A percentile compares a stretch with the other conserved stretches of the same genome.
phyloP scores from a whole-genome alignment of 2,329 filamentous ascomycete genomes.

The Aspergillus bombycis region DNA sequence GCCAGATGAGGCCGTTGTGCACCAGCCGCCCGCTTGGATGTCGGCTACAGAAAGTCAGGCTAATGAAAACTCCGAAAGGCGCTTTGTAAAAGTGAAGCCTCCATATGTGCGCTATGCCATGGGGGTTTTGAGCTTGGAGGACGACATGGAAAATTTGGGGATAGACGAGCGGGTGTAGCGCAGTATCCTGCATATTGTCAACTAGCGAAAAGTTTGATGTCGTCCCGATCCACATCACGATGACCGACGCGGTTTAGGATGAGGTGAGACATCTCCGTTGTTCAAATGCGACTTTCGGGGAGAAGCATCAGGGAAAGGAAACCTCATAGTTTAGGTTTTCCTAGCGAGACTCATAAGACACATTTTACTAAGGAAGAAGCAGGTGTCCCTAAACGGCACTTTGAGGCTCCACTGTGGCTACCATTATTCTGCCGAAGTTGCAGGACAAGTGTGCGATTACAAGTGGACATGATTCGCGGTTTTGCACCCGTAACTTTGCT shows the following conservation, averaged over 20 bases:
- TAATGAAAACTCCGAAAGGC: conserved; percentile 47
- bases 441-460: background rate
- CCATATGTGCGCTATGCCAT: conserved; percentile 74
- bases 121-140: conserved; percentile 76
- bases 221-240: background rate
- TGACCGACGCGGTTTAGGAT: background rate
- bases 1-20: conserved; percentile 23
- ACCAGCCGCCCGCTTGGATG: conserved; percentile 10
- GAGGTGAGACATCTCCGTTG: background rate
- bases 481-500: background rate
- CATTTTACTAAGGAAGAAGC: background rate
- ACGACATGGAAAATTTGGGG: conserved; percentile 69
- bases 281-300: background rate
- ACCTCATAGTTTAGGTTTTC: background rate
- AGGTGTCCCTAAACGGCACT: background rate
- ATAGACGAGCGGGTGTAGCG: conserved; percentile 43
- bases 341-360: background rate
- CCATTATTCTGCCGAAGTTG: background rate
- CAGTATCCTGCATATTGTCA: background rate
- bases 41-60: conserved; percentile 17
- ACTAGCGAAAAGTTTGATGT: background rate
- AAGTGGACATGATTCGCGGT: conserved; percentile 2
- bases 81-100: conserved; percentile 62
- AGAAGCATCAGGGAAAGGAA: background rate
- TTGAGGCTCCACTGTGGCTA: background rate